Conservation (phyloP, 2,329 filamentous ascomycete genomes). For the Zarea fungicola region DNA sequence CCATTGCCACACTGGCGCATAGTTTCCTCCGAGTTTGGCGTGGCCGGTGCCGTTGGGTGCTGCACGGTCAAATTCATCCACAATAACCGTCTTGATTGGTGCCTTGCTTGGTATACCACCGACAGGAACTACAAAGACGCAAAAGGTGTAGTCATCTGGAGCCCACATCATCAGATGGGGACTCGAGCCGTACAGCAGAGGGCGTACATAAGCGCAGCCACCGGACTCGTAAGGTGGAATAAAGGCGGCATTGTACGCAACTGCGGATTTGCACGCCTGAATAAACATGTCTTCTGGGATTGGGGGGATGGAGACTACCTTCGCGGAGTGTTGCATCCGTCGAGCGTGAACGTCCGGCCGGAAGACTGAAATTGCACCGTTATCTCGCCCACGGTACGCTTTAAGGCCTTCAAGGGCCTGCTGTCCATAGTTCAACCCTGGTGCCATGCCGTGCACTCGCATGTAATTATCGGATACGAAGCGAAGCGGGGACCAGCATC, state of each 20-base stretch:
- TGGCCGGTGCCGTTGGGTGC: conserved; percentile 77
- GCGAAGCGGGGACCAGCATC: conserved; percentile 64
- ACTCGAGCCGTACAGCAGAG: conserved; percentile 71
- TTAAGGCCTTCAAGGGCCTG: conserved; percentile 91
- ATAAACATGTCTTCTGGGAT: conserved; percentile 69
- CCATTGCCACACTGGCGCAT: conserved; percentile 76
- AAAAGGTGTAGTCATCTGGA: conserved; percentile 82
- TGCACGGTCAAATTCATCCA: conserved; percentile 81
- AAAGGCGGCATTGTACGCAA: conserved; percentile 74
- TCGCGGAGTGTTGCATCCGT: conserved; percentile 72
- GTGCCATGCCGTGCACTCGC: conserved; percentile 80
- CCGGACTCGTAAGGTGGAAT: conserved; percentile 78
- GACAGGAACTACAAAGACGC: conserved; percentile 79
- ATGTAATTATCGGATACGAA: conserved; percentile 75
- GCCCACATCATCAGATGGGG: conserved; percentile 75
- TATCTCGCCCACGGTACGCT: conserved; percentile 69
- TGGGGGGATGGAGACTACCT: conserved; percentile 70
- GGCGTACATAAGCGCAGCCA: conserved; percentile 81
- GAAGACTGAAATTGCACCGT: conserved; percentile 69
- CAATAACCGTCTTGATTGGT: conserved; percentile 71
- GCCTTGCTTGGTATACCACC: conserved; percentile 82
- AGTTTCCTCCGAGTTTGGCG: conserved; percentile 85
- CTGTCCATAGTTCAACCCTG: conserved; percentile 83
- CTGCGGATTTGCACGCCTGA: conserved; percentile 66
- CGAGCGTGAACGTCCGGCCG: conserved; percentile 71